Conservation (phyloP, 2,329 filamentous ascomycete genomes). For the Xylaria sp. region DNA sequence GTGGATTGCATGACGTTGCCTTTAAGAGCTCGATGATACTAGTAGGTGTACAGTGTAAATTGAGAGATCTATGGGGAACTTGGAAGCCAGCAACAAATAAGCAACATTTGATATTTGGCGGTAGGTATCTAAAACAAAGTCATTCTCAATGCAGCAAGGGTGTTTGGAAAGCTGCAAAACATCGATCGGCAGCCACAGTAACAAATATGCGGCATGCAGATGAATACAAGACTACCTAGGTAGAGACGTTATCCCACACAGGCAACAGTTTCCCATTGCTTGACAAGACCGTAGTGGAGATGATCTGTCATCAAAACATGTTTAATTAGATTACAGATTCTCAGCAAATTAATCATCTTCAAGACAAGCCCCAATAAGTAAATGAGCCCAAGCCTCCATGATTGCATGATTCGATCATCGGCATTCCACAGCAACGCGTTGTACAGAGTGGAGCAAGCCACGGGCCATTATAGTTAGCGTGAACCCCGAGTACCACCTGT, state of each 20-base stretch:
- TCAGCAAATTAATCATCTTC: not conserved
- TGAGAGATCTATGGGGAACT: too few relatives aligned
- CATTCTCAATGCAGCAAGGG: conserved; percentile 19
- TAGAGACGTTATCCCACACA: too few relatives aligned
- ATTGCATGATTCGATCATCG: not conserved
- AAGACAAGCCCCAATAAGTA: not conserved
- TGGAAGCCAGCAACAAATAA: too few relatives aligned
- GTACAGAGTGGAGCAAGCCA: conserved; percentile 5
- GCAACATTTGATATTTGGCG: not conserved
- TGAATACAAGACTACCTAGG: conserved; percentile 10
- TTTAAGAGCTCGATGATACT: too few relatives aligned
- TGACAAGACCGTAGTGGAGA: not conserved
- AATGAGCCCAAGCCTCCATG: not conserved
- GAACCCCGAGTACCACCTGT: not conserved
- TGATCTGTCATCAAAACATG: not conserved
- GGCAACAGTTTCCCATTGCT: not conserved
- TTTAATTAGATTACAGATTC: not conserved
- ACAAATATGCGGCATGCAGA: conserved; percentile 20
- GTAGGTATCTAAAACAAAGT: not conserved
- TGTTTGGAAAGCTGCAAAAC: conserved; percentile 24
- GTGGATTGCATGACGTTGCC: not conserved
- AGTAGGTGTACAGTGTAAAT: too few relatives aligned
- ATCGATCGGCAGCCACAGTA: conserved; percentile 31
- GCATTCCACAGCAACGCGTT: not conserved
- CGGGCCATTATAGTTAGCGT: conserved; percentile 2